A percentile compares a stretch with the other conserved stretches of the same genome.
Conservation (phyloP, 345 rosid genomes). For the Populus ilicifolia region DNA sequence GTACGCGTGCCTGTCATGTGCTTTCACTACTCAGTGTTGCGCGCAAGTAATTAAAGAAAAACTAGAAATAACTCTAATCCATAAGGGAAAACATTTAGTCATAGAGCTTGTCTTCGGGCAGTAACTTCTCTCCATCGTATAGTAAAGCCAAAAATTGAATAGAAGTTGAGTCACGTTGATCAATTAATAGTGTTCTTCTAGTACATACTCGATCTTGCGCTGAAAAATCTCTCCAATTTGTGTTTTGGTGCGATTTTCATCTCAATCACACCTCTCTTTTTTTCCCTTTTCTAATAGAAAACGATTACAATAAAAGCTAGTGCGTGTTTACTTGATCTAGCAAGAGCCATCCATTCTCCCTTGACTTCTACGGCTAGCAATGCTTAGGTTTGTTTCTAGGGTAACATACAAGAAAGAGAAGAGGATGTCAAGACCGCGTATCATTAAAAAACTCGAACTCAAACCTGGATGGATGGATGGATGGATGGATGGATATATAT, state of each 20-base stretch:
- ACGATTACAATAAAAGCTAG: not conserved
- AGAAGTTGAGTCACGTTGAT: not conserved
- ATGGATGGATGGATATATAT: not conserved
- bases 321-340: not conserved
- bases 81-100: not conserved
- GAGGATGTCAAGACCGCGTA: not conserved
- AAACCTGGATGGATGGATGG: not conserved
- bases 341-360: not conserved
- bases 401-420: not conserved
- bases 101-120: not conserved
- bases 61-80: not conserved
- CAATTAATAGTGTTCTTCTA: not conserved
- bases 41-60: not conserved
- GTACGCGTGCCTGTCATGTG: not conserved
- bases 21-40: not conserved
- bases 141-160: not conserved
- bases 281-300: not conserved
- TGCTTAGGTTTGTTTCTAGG: constrained; percentile 4
- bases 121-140: not conserved
- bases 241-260: not conserved
- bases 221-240: not conserved
- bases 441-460: constrained; percentile 5
- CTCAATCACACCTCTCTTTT: not conserved
- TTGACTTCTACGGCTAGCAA: constrained; percentile 4
- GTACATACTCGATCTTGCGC: not conserved